Base-by-base conservation (phyloP, 1,284 basidiomycete species). In the Inonotus hispidus region DNA sequence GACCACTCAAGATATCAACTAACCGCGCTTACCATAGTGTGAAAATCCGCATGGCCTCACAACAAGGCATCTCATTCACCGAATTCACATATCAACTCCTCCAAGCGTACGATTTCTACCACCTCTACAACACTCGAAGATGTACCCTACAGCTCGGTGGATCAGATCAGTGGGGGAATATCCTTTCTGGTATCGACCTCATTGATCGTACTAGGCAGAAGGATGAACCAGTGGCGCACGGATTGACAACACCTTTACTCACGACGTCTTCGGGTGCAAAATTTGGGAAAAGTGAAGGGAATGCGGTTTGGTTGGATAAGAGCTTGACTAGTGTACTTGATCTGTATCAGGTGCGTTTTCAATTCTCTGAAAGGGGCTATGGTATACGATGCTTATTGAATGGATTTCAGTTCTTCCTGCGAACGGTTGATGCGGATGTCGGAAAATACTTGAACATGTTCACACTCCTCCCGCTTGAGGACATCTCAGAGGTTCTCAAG, bases 81-180 rank as follows among this genome's bases (percentile, higher is more conserved):
- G 97, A 99, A 71, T 98, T 99, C 75, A 88, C 89, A 3, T 99
- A 99, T 72, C 96, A 99, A 71, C 85, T 99, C 25, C 80, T 99
- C 11, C 97, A 99, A 76, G 97, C 94, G 1, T 92, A 94, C 73
- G 97, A 99, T 74, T 99, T 98, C 74, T 82, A 88, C 64, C 77
- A 88, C 63, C 81, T 99, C 1, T 80, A 95, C 74, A 77, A 78
- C 64, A 72, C 79, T 29, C 78, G 83, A 55, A 77, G 77, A 0
- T 98, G 96, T 73, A 85, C 85, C 1, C 82, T 98, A 49, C 97
- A 99, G 74, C 75, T 99, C 46, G 97, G 97, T 53, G 97, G 97
- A 2, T 94, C 92, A 0, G 97, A 99, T 72, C 97, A 99, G 72
- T 95, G 95, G 88, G 96, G 97, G n/a, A 99, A 99, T 71, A 98